Conservation (phyloP, 2,329 filamentous ascomycete genomes). For the Aspergillus vadensis region DNA sequence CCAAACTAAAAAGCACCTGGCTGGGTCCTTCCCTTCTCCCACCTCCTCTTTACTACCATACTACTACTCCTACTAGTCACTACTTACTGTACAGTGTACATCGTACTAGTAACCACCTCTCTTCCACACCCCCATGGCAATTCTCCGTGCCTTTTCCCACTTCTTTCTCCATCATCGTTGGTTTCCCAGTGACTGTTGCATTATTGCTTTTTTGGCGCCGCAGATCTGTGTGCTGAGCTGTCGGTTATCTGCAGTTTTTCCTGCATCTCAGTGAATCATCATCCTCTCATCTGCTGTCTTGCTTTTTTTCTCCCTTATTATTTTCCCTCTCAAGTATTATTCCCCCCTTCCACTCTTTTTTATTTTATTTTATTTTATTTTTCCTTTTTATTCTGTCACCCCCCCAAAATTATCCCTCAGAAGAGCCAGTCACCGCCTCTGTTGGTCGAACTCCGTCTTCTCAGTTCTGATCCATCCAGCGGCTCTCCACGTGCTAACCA, state of each 20-base stretch:
- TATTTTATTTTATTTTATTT: no score
- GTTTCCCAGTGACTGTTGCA: constrained; percentile 9
- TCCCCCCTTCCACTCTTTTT: neutral
- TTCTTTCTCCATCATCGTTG: constrained; percentile 6
- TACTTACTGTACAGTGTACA: neutral
- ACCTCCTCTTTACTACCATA: neutral
- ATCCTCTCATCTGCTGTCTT: constrained; percentile 2
- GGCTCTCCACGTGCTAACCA: constrained; percentile 30
- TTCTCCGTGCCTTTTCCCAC: neutral
- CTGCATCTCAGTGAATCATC: constrained; percentile 14
- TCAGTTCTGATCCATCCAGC: constrained; percentile 18
- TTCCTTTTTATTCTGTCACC: no score
- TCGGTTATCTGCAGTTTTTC: constrained; percentile 24
- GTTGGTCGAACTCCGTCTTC: neutral
- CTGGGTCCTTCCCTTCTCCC: neutral
- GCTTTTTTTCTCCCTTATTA: neutral
- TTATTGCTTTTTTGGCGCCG: constrained; percentile 14
- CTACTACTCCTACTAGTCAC: no score
- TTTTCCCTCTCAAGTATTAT: neutral
- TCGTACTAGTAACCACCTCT: no score
- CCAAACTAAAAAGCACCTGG: constrained; percentile 3
- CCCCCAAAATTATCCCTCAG: neutral
- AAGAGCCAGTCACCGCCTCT: constrained; percentile 14
- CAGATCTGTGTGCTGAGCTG: constrained; percentile 28
- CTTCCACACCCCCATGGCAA: neutral